phyloP scores from a whole-genome alignment of 345 rosid genomes.

The Sonneratia caseolaris region DNA sequence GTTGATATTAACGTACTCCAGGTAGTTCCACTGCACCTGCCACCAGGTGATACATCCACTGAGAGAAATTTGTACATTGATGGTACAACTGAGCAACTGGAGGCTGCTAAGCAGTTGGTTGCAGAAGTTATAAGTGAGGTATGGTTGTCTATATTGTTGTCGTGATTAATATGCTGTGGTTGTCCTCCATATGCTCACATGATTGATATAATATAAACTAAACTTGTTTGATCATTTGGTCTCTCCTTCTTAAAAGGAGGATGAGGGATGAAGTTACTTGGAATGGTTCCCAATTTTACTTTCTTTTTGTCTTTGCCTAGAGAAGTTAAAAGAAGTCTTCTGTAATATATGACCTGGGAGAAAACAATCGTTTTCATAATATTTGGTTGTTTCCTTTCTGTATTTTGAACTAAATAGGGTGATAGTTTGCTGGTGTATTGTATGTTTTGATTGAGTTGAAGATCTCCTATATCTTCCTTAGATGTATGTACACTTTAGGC shows the following conservation, averaged over 20 bases:
- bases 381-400: not conserved
- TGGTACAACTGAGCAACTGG: constrained; percentile 86
- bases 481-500: not conserved
- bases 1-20: constrained; percentile 14
- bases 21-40: constrained; percentile 96
- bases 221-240: not conserved
- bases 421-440: not conserved
- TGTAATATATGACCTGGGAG: not conserved
- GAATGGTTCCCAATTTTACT: not conserved
- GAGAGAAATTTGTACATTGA: constrained; percentile 85
- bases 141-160: constrained; percentile 29
- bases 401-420: not conserved
- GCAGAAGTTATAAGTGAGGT: constrained; percentile 97
- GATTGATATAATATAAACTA: not conserved
- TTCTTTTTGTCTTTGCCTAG: not conserved
- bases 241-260: not conserved
- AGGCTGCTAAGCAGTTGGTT: constrained; percentile 79
- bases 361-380: not conserved
- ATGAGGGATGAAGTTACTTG: not conserved
- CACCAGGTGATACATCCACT: constrained; percentile 76
- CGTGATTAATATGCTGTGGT: constrained; percentile 15
- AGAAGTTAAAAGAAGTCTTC: not conserved
- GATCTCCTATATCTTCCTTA: not conserved
- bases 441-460: not conserved
- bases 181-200: not conserved